A percentile compares a stretch with the other conserved stretches of the same genome.
Evolutionary conservation across 768 basidiomycete species (phyloP).

Genomic region (Tephrocybe sp.): DNA sequence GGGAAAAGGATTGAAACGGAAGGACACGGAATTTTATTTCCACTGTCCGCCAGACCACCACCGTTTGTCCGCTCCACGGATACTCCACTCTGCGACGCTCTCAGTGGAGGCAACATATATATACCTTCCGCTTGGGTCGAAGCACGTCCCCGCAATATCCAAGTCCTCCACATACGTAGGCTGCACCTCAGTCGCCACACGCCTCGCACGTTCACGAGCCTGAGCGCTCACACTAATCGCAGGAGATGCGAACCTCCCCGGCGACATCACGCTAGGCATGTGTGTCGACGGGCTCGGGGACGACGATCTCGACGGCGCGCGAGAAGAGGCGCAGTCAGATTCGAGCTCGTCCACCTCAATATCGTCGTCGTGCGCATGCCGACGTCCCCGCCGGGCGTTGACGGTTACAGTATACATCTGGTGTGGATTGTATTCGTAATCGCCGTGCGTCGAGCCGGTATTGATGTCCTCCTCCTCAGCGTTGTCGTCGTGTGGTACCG

Average conservation of each 20-base stretch:
- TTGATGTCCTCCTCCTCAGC: slow-evolving; percentile 23
- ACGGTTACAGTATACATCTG: slow-evolving; percentile 4
- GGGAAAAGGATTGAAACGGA: too few species aligned
- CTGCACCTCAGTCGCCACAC: slow-evolving; percentile 3
- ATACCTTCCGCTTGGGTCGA: slow-evolving; percentile 67
- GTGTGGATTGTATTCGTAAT: slow-evolving; percentile 27
- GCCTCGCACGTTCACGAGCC: slow-evolving; percentile 7
- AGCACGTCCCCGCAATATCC: slow-evolving; percentile 71
- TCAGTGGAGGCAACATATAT: slow-evolving; percentile 67
- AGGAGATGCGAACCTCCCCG: slow-evolving; percentile 11
- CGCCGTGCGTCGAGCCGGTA: slow-evolving; percentile 28
- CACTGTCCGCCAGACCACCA: slow-evolving; percentile 65
- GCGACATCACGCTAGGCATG: slow-evolving; percentile 13
- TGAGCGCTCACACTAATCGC: background rate
- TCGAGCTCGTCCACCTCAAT: slow-evolving; percentile 55
- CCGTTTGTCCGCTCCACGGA: slow-evolving; percentile 68
- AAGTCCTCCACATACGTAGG: slow-evolving; percentile 34
- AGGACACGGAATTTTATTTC: slow-evolving; percentile 25
- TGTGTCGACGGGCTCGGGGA: slow-evolving; percentile 44
- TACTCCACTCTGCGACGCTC: slow-evolving; percentile 76
- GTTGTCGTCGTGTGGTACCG: slow-evolving; percentile 18
- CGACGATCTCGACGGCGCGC: slow-evolving; percentile 29
- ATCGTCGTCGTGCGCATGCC: slow-evolving; percentile 34
- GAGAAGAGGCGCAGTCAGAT: slow-evolving; percentile 53
- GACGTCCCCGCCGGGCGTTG: background rate